These are phyloP conservation scores for Hyaloscypha finlandica DNA, from an alignment of 495 filamentous ascomycete species.

Conservation along the genomic window DNA sequence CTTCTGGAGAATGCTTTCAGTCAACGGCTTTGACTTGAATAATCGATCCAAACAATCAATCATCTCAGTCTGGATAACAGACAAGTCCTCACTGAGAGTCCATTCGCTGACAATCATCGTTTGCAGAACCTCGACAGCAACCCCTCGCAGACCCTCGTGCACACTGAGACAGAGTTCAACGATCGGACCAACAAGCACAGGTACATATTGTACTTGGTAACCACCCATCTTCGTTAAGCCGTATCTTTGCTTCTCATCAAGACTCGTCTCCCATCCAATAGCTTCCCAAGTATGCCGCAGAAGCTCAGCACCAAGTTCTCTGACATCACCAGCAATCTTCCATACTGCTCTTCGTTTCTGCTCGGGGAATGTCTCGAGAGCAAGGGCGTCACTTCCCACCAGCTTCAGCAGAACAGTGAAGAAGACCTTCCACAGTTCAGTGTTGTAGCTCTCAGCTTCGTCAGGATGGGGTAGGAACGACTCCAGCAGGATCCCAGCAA, in stretches of 20 bases:
- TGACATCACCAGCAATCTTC: slow-evolving; percentile 98
- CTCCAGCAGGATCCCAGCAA: slow-evolving; percentile 74
- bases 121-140: slow-evolving; percentile 89
- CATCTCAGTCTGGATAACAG: slow-evolving; percentile 92
- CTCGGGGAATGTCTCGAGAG: slow-evolving; percentile 94
- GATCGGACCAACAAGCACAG: slow-evolving; percentile 84
- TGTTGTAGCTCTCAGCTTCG: slow-evolving; percentile 91
- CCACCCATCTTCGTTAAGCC: slow-evolving; percentile 85
- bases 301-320: slow-evolving; percentile 86
- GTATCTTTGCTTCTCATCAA: slow-evolving; percentile 73
- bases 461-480: slow-evolving; percentile 83
- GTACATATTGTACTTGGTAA: slow-evolving; percentile 98
- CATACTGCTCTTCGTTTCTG: slow-evolving; percentile 95
- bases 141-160: slow-evolving; percentile 84
- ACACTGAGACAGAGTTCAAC: slow-evolving; percentile 94
- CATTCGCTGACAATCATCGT: slow-evolving; percentile 99
- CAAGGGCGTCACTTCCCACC: slow-evolving; percentile 82
- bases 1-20: slow-evolving; percentile 87
- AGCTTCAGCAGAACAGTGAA: slow-evolving; percentile 88
- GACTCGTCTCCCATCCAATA: slow-evolving; percentile 91
- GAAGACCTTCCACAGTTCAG: slow-evolving; percentile 90
- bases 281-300: slow-evolving; percentile 88
- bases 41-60: slow-evolving; percentile 92
- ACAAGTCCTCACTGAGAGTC: slow-evolving; percentile 92
- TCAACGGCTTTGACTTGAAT: slow-evolving; percentile 86